Percentiles rank a stretch among this genome's conserved stretches.
Conservation (phyloP, 1,284 basidiomycete genomes). For the Puccinia novopanici region DNA sequence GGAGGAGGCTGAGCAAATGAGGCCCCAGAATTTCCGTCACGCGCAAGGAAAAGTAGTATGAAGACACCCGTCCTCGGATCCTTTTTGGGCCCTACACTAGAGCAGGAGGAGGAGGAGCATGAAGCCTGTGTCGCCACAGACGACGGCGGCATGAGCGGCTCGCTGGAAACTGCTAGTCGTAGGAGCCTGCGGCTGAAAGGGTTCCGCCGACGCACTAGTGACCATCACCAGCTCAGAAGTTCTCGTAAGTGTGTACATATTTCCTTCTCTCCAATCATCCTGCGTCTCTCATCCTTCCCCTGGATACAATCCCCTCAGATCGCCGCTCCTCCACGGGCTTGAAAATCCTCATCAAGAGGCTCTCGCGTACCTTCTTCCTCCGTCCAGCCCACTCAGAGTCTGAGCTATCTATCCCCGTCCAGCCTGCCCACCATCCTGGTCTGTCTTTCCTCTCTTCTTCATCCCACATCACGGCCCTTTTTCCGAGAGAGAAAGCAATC, state of each 20-base stretch:
- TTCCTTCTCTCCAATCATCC: neutral
- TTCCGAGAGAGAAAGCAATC: neutral
- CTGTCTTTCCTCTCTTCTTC: neutral
- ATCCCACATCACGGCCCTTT: neutral
- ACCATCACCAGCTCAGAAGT: neutral
- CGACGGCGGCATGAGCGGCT: too few species aligned
- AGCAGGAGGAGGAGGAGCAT: neutral
- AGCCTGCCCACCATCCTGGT: constrained; percentile 1
- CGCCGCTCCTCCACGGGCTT: neutral
- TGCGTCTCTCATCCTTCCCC: neutral
- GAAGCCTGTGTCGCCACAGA: neutral
- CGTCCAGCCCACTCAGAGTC: neutral
- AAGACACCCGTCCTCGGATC: neutral
- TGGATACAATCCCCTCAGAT: neutral
- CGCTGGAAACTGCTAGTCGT: too few species aligned
- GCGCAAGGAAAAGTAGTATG: neutral
- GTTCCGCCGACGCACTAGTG: neutral
- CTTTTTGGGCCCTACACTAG: neutral
- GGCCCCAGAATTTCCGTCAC: neutral
- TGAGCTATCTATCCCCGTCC: neutral
- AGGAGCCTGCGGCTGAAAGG: too few species aligned
- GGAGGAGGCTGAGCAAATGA: neutral
- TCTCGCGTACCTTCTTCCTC: neutral
- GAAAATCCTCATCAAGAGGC: constrained; percentile 24
- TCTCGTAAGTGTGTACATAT: neutral